Base-by-base conservation (phyloP, 768 basidiomycete genomes). In the Psilocybe azurescens region DNA sequence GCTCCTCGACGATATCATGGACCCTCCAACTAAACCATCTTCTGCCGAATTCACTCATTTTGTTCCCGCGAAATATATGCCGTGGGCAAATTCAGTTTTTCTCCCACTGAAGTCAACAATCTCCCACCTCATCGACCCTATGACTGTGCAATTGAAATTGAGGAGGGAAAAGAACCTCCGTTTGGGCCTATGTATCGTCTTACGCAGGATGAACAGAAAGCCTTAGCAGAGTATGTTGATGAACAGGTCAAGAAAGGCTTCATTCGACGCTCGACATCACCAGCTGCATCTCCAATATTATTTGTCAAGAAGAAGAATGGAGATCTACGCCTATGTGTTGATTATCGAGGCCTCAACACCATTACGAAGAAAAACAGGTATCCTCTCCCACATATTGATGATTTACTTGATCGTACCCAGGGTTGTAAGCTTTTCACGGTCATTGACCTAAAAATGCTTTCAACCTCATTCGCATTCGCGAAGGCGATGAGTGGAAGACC, bases 401-500 rank as follows among this genome's bases (percentile, higher is more conserved):
- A 74, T n/a, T 46, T 74, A 6, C 29, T 74, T 8, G 63, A 74
- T 29, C 66, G 65, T n/a, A 56, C 73, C 0, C 58, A 55, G n/a
- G 53, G 60, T 3, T 58, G 60, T 18, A 53, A 66, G n/a, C 49
- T 69, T 18, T 80, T 76, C 61, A 73, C 74, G 3, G 72, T 72
- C 33, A 59, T 83, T 16, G 78, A 85, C 41, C 51, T 70, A 3
- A 56, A 61, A 54, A 55, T 41, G 65, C 50, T 2, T 66, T 60
- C 46, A 63, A 66, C 30, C 44, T 57, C 20, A 50, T 66, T 14
- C 58, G 56, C n/a, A 63, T 66, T 32, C 39, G 48, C 4, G 59
- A 57, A 48, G 80, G 78, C 7, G 74, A 83, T 58, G 70, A 81
- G 66, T 78, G 75, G 74, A 83, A 83, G 59, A 81, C 78, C 0